These are phyloP conservation scores for Exidia glandulosa DNA, from an alignment of 768 basidiomycete genomes.

Conservation along the genomic window DNA sequence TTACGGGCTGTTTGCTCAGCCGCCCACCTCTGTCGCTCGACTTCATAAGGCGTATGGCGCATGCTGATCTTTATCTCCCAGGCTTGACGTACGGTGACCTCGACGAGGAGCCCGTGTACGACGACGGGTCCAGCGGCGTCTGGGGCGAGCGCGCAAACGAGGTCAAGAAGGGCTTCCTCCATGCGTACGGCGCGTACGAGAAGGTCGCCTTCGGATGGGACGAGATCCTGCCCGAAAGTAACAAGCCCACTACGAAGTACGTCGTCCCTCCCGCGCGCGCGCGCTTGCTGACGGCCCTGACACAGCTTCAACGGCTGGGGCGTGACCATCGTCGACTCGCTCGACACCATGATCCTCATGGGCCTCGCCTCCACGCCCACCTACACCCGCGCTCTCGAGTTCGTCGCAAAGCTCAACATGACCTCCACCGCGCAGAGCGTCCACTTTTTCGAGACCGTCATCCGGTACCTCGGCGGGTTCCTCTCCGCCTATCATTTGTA, in stretches of 20 bases:
- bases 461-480: conserved; percentile 35
- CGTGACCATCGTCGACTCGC: conserved; percentile 30
- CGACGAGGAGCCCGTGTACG: not conserved
- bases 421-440: not conserved
- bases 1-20: not conserved
- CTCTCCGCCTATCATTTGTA: not conserved
- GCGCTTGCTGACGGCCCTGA: not conserved
- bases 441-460: conserved; percentile 27
- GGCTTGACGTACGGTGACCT: not conserved
- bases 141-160: conserved; percentile 9
- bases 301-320: conserved; percentile 18
- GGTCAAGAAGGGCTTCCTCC: conserved; percentile 12
- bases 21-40: no score
- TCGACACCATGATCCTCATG: conserved; percentile 32
- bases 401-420: conserved; percentile 4
- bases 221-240: conserved; percentile 13
- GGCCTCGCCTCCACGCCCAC: conserved; percentile 18
- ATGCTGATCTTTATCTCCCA: no score
- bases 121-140: not conserved
- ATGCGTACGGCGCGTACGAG: conserved; percentile 14
- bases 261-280: not conserved
- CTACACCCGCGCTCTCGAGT: not conserved
- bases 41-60: no score
- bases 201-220: conserved; percentile 12
- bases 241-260: not conserved